These are phyloP conservation scores for Monosporozyma aerobia DNA, from an alignment of 805 yeast species.

Conservation along the genomic window DNA sequence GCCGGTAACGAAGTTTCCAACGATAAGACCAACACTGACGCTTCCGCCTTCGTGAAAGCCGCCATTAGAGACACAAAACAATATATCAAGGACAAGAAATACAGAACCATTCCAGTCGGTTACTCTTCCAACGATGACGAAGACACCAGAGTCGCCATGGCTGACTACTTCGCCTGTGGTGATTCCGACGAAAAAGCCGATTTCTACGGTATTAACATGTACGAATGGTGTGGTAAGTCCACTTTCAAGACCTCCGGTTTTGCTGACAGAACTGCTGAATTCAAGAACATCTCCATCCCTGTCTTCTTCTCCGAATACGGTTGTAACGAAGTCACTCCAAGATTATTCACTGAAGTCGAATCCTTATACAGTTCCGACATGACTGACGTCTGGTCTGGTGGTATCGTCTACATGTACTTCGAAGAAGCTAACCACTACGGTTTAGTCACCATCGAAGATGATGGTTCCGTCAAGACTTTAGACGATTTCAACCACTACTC, in stretches of 20 bases:
- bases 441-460: constrained; percentile 46
- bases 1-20: constrained; percentile 84
- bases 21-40: constrained; percentile 52
- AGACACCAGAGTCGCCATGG: constrained; percentile 54
- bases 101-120: constrained; percentile 70
- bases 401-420: constrained; percentile 80
- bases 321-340: constrained; percentile 61
- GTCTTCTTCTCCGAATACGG: constrained; percentile 78
- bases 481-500: constrained; percentile 56
- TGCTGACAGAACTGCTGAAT: constrained; percentile 52
- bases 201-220: constrained; percentile 83
- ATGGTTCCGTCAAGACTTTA: constrained; percentile 44
- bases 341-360: constrained; percentile 63
- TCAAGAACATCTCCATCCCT: constrained; percentile 59
- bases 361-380: constrained; percentile 55
- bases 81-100: constrained; percentile 51
- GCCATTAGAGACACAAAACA: constrained; percentile 70
- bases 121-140: constrained; percentile 74
- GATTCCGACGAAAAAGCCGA: constrained; percentile 55
- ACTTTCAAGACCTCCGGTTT: constrained; percentile 56
- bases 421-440: constrained; percentile 71
- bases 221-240: constrained; percentile 77
- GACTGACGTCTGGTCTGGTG: constrained; percentile 87
- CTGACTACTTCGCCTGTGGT: constrained; percentile 75
- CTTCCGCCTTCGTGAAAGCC: constrained; percentile 77